Evolutionary conservation across 345 rosid species (phyloP).

Genomic region (Brassica incana): DNA sequence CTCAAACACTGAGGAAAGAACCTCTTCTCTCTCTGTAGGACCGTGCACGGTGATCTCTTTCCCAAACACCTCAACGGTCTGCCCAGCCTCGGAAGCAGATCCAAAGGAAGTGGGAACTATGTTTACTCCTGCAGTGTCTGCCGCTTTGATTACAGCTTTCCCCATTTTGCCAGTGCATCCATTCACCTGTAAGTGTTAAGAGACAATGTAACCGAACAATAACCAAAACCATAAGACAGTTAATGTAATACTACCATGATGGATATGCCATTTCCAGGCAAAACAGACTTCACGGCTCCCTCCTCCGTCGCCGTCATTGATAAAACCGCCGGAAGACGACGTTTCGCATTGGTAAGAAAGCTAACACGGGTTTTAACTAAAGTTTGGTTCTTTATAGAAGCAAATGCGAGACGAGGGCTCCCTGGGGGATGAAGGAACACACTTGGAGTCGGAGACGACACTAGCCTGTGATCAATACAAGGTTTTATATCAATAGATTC

Average conservation of each 20-base stretch:
- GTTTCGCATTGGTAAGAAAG: constrained; percentile 11
- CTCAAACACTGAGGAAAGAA: constrained; percentile 58
- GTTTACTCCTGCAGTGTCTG: constrained; percentile 79
- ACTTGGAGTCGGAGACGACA: background rate
- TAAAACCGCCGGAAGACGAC: constrained; percentile 28
- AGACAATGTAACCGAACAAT: background rate
- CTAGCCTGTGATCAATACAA: background rate
- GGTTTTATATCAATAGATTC: background rate
- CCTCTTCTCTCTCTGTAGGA: constrained; percentile 64
- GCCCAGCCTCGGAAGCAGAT: constrained; percentile 60
- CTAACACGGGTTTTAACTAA: constrained; percentile 12
- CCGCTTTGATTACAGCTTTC: constrained; percentile 82
- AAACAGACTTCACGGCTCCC: constrained; percentile 29
- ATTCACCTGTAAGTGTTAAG: constrained; percentile 60
- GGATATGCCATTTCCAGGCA: constrained; percentile 39
- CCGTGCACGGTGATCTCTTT: constrained; percentile 71
- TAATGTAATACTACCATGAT: constrained; percentile 43
- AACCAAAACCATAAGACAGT: background rate
- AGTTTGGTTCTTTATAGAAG: constrained; percentile 26
- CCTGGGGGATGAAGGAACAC: background rate
- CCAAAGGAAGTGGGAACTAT: constrained; percentile 81
- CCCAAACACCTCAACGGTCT: constrained; percentile 65
- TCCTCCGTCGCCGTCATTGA: constrained; percentile 42
- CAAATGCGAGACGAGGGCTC: constrained; percentile 22
- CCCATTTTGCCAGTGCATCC: constrained; percentile 91